Evolutionary conservation across 352 stramenopile species (phyloP).

Genomic region (Peronospora destructor): DNA sequence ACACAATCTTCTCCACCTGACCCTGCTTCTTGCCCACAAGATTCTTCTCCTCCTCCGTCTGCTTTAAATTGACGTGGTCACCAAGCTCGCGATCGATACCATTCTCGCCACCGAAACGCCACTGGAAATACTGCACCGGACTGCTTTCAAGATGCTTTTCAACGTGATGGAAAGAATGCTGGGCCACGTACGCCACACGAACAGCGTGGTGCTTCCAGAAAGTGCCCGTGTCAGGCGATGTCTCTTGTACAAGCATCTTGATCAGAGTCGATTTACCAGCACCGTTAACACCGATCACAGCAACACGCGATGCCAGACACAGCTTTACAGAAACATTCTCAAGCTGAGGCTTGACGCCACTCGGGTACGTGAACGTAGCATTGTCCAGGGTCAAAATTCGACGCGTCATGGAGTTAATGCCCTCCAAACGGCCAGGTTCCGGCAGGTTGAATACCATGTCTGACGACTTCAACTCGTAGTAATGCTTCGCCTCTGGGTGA

Average conservation of each 20-base stretch:
- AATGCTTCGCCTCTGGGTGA: conserved; percentile 89
- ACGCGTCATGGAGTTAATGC: conserved; percentile 87
- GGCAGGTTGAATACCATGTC: conserved; percentile 85
- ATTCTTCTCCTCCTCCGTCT: conserved; percentile 87
- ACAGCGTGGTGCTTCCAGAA: conserved; percentile 88
- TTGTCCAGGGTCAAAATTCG: conserved; percentile 89
- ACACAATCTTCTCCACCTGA: conserved; percentile 94
- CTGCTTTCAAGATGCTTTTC: conserved; percentile 92
- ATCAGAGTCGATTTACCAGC: conserved; percentile 98
- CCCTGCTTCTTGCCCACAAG: conserved; percentile 87
- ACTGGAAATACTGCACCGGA: conserved; percentile 96
- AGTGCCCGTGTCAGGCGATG: conserved; percentile 56
- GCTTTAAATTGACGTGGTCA: conserved; percentile 83
- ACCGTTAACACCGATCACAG: conserved; percentile 94
- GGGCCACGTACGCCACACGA: conserved; percentile 93
- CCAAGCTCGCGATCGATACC: conserved; percentile 92
- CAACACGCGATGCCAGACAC: conserved; percentile 92
- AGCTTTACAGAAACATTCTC: conserved; percentile 91
- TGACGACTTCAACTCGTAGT: conserved; percentile 86
- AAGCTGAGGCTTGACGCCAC: conserved; percentile 82
- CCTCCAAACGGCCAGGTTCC: conserved; percentile 85
- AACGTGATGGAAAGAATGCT: conserved; percentile 97
- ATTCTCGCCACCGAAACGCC: conserved; percentile 92
- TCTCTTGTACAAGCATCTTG: conserved; percentile 89
- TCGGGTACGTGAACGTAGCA: conserved; percentile 86